phyloP scores from a whole-genome alignment of 352 stramenopile species.

The Pythium coloratum region DNA sequence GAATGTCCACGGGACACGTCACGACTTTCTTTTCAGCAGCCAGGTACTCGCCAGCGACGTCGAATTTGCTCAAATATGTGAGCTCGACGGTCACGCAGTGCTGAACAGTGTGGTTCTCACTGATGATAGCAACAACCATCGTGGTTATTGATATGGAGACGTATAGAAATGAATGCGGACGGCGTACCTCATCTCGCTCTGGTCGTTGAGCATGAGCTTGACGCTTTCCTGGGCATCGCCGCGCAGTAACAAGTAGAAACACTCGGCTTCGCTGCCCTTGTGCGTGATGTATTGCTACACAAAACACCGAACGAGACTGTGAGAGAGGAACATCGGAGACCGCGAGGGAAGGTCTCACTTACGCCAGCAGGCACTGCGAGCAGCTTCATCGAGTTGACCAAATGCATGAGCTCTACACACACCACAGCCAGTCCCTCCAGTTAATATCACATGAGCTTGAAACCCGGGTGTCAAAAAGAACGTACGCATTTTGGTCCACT shows the following conservation, averaged over 20 bases:
- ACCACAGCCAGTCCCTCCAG: neutral
- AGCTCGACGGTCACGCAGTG: slow-evolving; percentile 74
- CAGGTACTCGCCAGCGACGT: slow-evolving; percentile 80
- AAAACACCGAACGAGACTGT: slow-evolving; percentile 9
- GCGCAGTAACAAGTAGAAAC: slow-evolving; percentile 74
- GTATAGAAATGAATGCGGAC: neutral
- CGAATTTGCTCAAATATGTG: slow-evolving; percentile 78
- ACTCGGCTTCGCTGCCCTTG: slow-evolving; percentile 74
- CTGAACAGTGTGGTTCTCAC: slow-evolving; percentile 53
- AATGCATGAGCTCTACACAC: slow-evolving; percentile 76
- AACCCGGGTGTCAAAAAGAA: neutral
- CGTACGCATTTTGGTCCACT: slow-evolving; percentile 86
- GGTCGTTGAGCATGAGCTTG: slow-evolving; percentile 64
- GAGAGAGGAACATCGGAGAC: neutral
- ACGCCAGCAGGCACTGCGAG: slow-evolving; percentile 56
- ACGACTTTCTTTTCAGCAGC: slow-evolving; percentile 69
- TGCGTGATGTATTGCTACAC: slow-evolving; percentile 75
- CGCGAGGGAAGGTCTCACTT: neutral
- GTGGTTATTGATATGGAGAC: neutral
- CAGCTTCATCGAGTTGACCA: slow-evolving; percentile 87
- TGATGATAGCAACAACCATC: slow-evolving; percentile 32
- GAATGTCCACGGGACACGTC: slow-evolving; percentile 69
- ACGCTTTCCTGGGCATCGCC: slow-evolving; percentile 73
- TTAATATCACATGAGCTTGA: no score
- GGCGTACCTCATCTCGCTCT: slow-evolving; percentile 48